Conservation (phyloP, 176 grass and related monocot species). For the Typha latifolia region DNA sequence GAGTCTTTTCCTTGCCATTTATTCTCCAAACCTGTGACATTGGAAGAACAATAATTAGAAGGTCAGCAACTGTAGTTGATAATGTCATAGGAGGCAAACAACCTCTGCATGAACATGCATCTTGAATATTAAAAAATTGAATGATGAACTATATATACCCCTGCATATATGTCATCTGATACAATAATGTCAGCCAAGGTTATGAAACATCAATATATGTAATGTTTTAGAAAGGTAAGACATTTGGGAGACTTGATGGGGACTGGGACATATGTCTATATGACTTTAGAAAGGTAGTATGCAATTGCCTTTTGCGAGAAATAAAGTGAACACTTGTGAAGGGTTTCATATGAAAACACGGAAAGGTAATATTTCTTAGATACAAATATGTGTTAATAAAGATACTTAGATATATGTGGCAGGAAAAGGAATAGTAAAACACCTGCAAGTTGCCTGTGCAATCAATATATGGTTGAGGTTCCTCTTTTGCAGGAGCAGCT, state of each 20-base stretch:
- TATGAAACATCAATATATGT: too few species aligned
- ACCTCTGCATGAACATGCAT: background rate
- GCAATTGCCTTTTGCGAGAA: too few species aligned
- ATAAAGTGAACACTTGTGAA: too few species aligned
- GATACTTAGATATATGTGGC: background rate
- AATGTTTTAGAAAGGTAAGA: too few species aligned
- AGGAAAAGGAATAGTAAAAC: slow-evolving; percentile 7
- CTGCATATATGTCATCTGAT: too few species aligned
- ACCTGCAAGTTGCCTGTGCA: slow-evolving; percentile 92
- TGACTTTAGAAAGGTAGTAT: too few species aligned
- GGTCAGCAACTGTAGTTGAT: background rate
- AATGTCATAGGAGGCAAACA: background rate
- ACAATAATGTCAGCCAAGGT: too few species aligned
- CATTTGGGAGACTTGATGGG: background rate
- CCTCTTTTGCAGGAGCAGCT: slow-evolving; percentile 50
- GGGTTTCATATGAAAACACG: too few species aligned
- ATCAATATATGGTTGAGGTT: slow-evolving; percentile 70
- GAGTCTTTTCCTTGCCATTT: slow-evolving; percentile 58
- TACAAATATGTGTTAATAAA: background rate
- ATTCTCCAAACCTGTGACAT: slow-evolving; percentile 72
- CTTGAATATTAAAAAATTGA: too few species aligned
- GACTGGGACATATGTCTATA: background rate
- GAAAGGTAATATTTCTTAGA: too few species aligned
- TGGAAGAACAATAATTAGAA: slow-evolving; percentile 19
- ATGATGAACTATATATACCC: too few species aligned